phyloP scores from a whole-genome alignment of 306 rosid species.

The Biancaea sappan region DNA sequence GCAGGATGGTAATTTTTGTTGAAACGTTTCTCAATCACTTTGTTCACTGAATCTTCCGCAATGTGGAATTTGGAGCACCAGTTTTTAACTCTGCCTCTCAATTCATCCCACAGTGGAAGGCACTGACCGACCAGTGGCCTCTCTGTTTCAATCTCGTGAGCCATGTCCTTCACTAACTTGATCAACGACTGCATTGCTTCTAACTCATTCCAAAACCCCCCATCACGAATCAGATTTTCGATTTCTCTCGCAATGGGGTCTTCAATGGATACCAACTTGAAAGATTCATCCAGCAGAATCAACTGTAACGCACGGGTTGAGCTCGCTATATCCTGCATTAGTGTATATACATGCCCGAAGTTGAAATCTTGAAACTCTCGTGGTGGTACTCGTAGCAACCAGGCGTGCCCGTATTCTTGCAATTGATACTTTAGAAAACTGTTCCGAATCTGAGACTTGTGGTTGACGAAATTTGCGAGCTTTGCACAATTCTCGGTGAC shows the following conservation, averaged over 20 bases:
- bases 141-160: constrained; percentile 67
- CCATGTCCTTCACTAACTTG: constrained; percentile 73
- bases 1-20: constrained; percentile 74
- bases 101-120: constrained; percentile 80
- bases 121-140: constrained; percentile 89
- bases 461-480: constrained; percentile 69
- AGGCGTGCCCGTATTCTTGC: constrained; percentile 70
- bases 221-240: constrained; percentile 56
- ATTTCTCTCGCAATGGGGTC: constrained; percentile 65
- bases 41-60: constrained; percentile 50
- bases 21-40: constrained; percentile 59
- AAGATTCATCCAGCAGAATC: constrained; percentile 58
- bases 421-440: constrained; percentile 72
- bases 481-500: constrained; percentile 63
- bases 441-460: constrained; percentile 61
- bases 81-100: constrained; percentile 70
- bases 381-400: constrained; percentile 61
- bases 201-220: constrained; percentile 77
- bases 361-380: constrained; percentile 35
- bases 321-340: constrained; percentile 65
- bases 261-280: constrained; percentile 60
- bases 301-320: constrained; percentile 62
- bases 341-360: constrained; percentile 45
- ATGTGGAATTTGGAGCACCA: constrained; percentile 61
- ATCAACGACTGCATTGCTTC: constrained; percentile 65